Conservation (phyloP, 1,284 basidiomycete species). For the Microstroma glucosiphilum region DNA sequence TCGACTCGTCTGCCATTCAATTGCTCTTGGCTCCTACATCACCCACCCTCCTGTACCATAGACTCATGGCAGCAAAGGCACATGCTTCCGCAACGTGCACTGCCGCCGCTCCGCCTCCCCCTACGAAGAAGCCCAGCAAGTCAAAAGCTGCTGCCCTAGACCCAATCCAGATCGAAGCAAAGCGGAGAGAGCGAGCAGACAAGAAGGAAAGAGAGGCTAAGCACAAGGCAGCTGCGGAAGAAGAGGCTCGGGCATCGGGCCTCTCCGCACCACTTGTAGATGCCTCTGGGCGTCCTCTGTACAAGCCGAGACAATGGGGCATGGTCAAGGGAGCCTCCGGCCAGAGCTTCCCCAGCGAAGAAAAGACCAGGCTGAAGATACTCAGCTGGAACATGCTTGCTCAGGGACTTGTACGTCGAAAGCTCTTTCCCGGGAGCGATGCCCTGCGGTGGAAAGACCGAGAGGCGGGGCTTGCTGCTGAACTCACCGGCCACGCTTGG, state of each 20-base stretch:
- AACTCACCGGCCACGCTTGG: constrained; percentile 43
- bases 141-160: background rate
- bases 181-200: constrained; percentile 12
- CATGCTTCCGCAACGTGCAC: background rate
- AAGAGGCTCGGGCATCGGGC: background rate
- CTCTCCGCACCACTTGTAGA: background rate
- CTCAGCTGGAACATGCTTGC: constrained; percentile 49
- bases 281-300: constrained; percentile 8
- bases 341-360: background rate
- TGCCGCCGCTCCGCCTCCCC: background rate
- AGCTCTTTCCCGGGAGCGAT: constrained; percentile 53
- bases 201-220: constrained; percentile 13
- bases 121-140: background rate
- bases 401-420: constrained; percentile 51
- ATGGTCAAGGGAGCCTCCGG: background rate
- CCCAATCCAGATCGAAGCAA: constrained; percentile 12
- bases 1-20: too few species aligned
- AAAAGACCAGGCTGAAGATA: constrained; percentile 2
- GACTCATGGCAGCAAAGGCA: background rate
- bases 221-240: constrained; percentile 8
- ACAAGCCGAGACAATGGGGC: constrained; percentile 10
- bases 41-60: too few species aligned
- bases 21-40: too few species aligned
- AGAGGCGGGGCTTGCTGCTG: constrained; percentile 30
- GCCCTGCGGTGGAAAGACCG: constrained; percentile 51